phyloP scores from a whole-genome alignment of 805 yeast genomes.

The Starmerella gropengiesseri region DNA sequence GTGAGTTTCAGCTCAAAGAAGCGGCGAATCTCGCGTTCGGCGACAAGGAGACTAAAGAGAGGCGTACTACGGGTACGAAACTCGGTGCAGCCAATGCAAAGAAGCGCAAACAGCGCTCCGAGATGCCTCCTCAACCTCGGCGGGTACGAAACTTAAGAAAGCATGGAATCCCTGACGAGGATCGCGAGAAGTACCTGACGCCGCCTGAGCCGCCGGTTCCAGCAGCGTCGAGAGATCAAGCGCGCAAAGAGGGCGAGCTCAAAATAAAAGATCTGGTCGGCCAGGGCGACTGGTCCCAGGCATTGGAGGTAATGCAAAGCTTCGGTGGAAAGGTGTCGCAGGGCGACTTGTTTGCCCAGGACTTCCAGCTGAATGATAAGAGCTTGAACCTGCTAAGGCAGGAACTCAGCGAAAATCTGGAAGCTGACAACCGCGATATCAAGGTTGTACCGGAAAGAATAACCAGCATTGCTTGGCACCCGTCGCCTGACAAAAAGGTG shows the following conservation, averaged over 20 bases:
- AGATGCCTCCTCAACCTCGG: slow-evolving; percentile 19
- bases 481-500: slow-evolving; percentile 48
- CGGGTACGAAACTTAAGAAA: slow-evolving; percentile 37
- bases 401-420: slow-evolving; percentile 39
- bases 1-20: slow-evolving; percentile 56
- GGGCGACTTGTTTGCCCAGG: slow-evolving; percentile 31
- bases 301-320: slow-evolving; percentile 25
- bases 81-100: slow-evolving; percentile 17
- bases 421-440: slow-evolving; percentile 56
- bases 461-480: slow-evolving; percentile 67
- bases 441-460: slow-evolving; percentile 58
- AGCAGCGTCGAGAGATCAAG: slow-evolving; percentile 5
- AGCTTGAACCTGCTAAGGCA: slow-evolving; percentile 41
- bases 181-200: slow-evolving; percentile 23
- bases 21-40: slow-evolving; percentile 43
- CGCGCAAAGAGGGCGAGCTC: slow-evolving; percentile 40
- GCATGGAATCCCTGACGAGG: slow-evolving; percentile 28
- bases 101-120: slow-evolving; percentile 8
- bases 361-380: slow-evolving; percentile 44
- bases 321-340: slow-evolving; percentile 28
- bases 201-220: slow-evolving; percentile 22
- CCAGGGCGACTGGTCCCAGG: slow-evolving; percentile 33
- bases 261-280: slow-evolving; percentile 26
- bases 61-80: slow-evolving; percentile 22
- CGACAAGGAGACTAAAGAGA: slow-evolving; percentile 34